Percentiles rank a stretch among this genome's conserved stretches.
Evolutionary conservation across 208 protist genomes (phyloP).

Genomic region (Trypanosomatidae sp.): DNA sequence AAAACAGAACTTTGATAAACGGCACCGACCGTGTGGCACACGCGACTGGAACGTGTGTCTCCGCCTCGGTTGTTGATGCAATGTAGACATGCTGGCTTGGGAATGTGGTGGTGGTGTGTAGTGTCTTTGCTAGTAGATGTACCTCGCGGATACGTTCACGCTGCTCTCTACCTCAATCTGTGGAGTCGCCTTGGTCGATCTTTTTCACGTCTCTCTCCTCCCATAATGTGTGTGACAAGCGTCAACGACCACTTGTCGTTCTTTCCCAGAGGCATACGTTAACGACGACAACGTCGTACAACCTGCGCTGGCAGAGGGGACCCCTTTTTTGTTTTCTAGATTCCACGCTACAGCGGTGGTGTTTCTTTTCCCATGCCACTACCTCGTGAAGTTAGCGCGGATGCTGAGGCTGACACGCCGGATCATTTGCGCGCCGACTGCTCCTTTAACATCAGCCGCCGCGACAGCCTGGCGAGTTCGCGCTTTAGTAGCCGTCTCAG

Average conservation of each 20-base stretch:
- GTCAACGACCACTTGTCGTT: background rate
- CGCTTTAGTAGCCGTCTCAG: constrained; percentile 67
- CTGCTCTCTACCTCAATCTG: background rate
- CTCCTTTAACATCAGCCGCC: constrained; percentile 31
- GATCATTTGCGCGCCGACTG: constrained; percentile 32
- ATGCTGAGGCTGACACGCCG: constrained; percentile 14
- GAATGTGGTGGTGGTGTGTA: background rate
- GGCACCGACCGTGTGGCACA: background rate
- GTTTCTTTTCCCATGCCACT: constrained; percentile 9
- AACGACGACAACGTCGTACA: no score
- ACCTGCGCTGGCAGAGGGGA: background rate
- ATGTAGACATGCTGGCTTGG: background rate
- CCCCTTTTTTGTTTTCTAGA: background rate
- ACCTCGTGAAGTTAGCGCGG: background rate
- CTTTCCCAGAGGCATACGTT: background rate
- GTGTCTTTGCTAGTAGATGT: background rate
- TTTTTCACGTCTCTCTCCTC: background rate
- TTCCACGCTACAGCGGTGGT: background rate
- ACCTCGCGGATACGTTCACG: background rate
- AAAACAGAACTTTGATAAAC: no score
- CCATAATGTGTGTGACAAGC: background rate
- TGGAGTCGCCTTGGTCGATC: background rate
- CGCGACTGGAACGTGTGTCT: background rate
- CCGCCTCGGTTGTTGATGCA: background rate
- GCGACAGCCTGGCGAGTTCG: constrained; percentile 52